Conservation (phyloP, 192 early-diverging fungal species). For the Helicostylum pulchrum region DNA sequence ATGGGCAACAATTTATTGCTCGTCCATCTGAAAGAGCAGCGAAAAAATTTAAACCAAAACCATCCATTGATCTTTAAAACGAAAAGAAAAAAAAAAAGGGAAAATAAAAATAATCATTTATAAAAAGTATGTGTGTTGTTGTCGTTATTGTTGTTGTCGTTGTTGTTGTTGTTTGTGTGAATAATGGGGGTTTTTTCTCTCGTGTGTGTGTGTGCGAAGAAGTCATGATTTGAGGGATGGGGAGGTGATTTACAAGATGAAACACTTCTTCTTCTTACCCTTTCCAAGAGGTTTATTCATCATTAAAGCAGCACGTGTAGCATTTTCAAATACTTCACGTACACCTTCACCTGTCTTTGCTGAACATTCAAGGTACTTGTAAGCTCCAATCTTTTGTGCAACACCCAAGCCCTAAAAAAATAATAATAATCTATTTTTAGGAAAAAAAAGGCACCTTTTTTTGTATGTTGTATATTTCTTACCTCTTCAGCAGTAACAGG, state of each 20-base stretch:
- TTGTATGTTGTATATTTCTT: not conserved
- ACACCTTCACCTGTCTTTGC: slow-evolving; percentile 77
- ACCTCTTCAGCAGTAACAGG: slow-evolving; percentile 75
- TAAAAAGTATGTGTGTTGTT: too few species aligned
- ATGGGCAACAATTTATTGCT: slow-evolving; percentile 7
- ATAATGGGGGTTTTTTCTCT: too few species aligned
- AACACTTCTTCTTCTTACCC: slow-evolving; percentile 21
- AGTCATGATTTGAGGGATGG: not conserved
- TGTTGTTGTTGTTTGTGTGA: too few species aligned
- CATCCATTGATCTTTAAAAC: slow-evolving; percentile 8
- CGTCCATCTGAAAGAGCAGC: slow-evolving; percentile 13
- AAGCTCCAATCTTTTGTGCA: slow-evolving; percentile 73
- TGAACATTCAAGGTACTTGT: slow-evolving; percentile 83
- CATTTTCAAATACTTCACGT: slow-evolving; percentile 79
- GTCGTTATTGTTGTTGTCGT: too few species aligned
- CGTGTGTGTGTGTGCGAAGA: too few species aligned
- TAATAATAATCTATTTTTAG: not conserved
- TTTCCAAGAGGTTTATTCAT: slow-evolving; percentile 7
- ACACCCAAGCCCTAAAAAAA: slow-evolving; percentile 52
- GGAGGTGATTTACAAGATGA: slow-evolving; percentile 23
- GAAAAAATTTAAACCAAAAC: slow-evolving; percentile 15
- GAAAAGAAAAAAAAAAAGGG: not conserved
- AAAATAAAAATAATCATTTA: too few species aligned
- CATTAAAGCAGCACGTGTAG: slow-evolving; percentile 44
- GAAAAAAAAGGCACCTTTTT: not conserved